Conservation (phyloP, 805 yeast species). For the Cephaloascus albidus region DNA sequence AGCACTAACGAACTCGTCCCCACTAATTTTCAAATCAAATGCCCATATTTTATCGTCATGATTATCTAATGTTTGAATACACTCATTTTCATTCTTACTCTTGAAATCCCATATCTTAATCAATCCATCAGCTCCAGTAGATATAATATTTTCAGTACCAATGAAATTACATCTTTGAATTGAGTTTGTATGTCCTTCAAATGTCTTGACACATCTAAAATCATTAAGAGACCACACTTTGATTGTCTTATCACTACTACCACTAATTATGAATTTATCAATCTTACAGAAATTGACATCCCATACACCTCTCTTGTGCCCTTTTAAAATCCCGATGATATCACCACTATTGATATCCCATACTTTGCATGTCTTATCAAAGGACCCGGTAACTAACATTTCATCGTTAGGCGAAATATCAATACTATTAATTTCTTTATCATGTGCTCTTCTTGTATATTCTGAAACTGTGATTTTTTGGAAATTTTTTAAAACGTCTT, state of each 20-base stretch:
- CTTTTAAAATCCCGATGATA: constrained; percentile 71
- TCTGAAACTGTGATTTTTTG: constrained; percentile 48
- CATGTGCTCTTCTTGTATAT: constrained; percentile 93
- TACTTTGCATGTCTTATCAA: constrained; percentile 83
- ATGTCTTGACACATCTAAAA: constrained; percentile 66
- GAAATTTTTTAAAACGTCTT: background rate
- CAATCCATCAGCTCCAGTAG: constrained; percentile 91
- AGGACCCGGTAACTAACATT: constrained; percentile 85
- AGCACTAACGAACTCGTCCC: constrained; percentile 67
- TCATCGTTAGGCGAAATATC: constrained; percentile 90
- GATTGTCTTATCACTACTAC: constrained; percentile 88
- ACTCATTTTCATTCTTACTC: constrained; percentile 48
- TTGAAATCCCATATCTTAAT: constrained; percentile 82
- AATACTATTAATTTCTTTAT: constrained; percentile 85
- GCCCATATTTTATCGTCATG: constrained; percentile 97
- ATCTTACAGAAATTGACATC: constrained; percentile 74
- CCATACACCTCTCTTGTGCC: constrained; percentile 95
- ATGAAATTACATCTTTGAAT: constrained; percentile 75
- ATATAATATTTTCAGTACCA: constrained; percentile 51
- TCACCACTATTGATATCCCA: constrained; percentile 90
- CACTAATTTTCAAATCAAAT: constrained; percentile 54
- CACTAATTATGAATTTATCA: constrained; percentile 71
- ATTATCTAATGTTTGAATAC: constrained; percentile 74
- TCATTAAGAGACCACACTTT: constrained; percentile 84
- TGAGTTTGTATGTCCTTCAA: constrained; percentile 92